These are phyloP conservation scores for Ogataea henricii DNA, from an alignment of 805 yeast genomes.

Conservation along the genomic window DNA sequence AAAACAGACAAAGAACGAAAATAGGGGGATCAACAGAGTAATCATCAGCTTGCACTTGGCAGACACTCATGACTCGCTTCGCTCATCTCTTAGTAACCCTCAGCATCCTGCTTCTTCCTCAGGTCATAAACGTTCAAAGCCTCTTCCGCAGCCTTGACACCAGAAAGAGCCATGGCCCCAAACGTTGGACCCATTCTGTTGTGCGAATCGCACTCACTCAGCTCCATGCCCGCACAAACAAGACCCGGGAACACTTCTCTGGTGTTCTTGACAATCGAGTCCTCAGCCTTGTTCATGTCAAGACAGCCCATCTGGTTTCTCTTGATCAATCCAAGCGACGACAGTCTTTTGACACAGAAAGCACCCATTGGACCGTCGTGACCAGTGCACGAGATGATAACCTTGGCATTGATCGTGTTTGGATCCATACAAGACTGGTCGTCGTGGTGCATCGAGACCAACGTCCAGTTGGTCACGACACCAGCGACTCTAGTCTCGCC, in stretches of 20 bases:
- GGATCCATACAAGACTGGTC: slow-evolving; percentile 84
- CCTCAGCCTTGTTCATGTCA: slow-evolving; percentile 79
- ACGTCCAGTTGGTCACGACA: slow-evolving; percentile 82
- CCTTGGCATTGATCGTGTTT: slow-evolving; percentile 66
- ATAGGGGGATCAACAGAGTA: too few species aligned
- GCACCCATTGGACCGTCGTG: slow-evolving; percentile 88
- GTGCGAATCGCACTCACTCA: slow-evolving; percentile 73
- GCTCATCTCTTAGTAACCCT: slow-evolving; percentile 15
- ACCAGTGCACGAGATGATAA: slow-evolving; percentile 73
- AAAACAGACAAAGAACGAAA: slow-evolving; percentile 29
- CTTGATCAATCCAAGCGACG: slow-evolving; percentile 46
- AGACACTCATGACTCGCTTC: background rate
- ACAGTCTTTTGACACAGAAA: slow-evolving; percentile 70
- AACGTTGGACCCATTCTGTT: slow-evolving; percentile 87
- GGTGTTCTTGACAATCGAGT: slow-evolving; percentile 68
- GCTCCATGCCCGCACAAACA: slow-evolving; percentile 75
- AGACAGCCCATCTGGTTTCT: slow-evolving; percentile 74
- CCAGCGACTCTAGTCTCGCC: slow-evolving; percentile 72
- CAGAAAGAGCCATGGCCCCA: slow-evolving; percentile 79
- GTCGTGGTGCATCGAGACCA: slow-evolving; percentile 74
- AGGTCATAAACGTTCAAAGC: slow-evolving; percentile 34
- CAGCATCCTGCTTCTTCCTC: slow-evolving; percentile 30
- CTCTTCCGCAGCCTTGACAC: slow-evolving; percentile 74
- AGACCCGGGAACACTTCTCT: slow-evolving; percentile 67
- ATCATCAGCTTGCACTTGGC: too few species aligned